phyloP scores from a whole-genome alignment of 2,329 filamentous ascomycete genomes.

The Blastomyces parvus region DNA sequence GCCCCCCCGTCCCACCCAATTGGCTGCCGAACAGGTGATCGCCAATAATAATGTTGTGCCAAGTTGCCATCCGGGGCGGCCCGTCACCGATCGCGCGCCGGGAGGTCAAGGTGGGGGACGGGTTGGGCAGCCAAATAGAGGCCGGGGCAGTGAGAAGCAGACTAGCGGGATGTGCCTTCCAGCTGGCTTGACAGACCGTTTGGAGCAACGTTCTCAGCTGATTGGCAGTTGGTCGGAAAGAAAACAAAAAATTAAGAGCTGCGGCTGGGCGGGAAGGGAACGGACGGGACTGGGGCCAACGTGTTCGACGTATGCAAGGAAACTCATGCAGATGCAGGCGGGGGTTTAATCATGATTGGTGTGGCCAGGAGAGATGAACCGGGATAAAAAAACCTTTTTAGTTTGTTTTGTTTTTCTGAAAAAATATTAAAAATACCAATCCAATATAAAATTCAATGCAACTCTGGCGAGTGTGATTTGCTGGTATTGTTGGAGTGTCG shows the following conservation, averaged over 20 bases:
- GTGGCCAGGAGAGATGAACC: not conserved
- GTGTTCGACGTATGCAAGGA: slow-evolving; percentile 4
- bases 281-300: slow-evolving; percentile 2
- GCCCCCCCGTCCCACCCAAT: not conserved
- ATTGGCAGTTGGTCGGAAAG: too few relatives aligned
- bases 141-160: not conserved
- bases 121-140: not conserved
- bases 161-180: not conserved
- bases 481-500: not conserved
- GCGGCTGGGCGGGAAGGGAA: slow-evolving; percentile 3
- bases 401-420: too few relatives aligned
- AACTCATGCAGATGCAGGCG: slow-evolving; percentile 5
- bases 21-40: not conserved
- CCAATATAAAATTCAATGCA: not conserved
- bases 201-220: too few relatives aligned
- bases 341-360: not conserved
- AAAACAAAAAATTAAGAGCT: not conserved
- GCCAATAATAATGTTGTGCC: not conserved
- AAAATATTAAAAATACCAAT: not conserved
- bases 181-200: too few relatives aligned
- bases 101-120: not conserved
- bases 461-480: not conserved
- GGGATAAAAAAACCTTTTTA: not conserved
- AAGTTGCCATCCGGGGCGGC: slow-evolving; percentile 6
- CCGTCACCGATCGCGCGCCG: slow-evolving; percentile 5